Percentiles rank a stretch among this genome's conserved stretches.
Conservation (phyloP, 2,329 filamentous ascomycete species). For the Elsinoe arachidis region DNA sequence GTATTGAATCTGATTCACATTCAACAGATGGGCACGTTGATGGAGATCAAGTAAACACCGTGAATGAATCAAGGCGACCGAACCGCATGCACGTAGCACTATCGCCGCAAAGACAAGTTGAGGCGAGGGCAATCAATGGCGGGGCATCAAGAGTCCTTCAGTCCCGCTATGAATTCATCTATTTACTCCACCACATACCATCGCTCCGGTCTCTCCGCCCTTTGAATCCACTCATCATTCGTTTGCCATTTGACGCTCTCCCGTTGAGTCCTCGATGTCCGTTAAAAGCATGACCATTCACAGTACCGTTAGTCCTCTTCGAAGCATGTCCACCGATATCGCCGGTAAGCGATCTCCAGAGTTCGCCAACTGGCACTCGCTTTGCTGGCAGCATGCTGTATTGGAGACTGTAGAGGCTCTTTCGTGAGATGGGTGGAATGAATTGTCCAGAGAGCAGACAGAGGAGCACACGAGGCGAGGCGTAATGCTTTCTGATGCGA, state of each 20-base stretch:
- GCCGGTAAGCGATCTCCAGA: slow-evolving; percentile 52
- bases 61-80: too few species aligned
- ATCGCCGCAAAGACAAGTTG: too few species aligned
- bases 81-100: too few species aligned
- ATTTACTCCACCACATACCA: slow-evolving; percentile 25
- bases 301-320: slow-evolving; percentile 15
- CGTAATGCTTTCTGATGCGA: slow-evolving; percentile 89
- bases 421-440: slow-evolving; percentile 88
- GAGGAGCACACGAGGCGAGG: slow-evolving; percentile 78
- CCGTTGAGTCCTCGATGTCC: slow-evolving; percentile 8
- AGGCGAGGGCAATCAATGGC: background rate
- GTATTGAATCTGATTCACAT: too few species aligned
- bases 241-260: slow-evolving; percentile 8
- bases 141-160: background rate
- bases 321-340: slow-evolving; percentile 17
- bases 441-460: slow-evolving; percentile 85
- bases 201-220: slow-evolving; percentile 14
- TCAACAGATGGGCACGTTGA: too few species aligned
- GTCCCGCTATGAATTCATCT: background rate
- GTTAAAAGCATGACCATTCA: slow-evolving; percentile 20
- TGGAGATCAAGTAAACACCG: too few species aligned
- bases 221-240: slow-evolving; percentile 15
- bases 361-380: slow-evolving; percentile 69
- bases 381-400: slow-evolving; percentile 93
- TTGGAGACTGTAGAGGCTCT: slow-evolving; percentile 90